Evolutionary conservation across 805 yeast species (phyloP).

Genomic region (Debaryomyces hansenii): DNA sequence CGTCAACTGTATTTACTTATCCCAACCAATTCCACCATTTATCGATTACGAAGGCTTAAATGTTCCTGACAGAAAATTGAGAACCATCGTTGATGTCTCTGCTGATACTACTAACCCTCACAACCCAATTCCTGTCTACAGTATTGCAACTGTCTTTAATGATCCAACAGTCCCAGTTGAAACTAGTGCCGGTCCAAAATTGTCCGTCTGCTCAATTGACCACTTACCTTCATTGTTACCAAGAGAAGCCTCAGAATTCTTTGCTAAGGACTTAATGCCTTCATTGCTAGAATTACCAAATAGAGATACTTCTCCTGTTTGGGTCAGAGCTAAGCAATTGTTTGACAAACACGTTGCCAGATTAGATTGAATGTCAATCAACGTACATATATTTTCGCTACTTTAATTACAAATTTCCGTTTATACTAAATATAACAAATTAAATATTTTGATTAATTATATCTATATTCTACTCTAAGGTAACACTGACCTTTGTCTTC

Average conservation of each 20-base stretch:
- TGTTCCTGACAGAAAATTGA: slow-evolving; percentile 66
- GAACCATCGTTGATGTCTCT: slow-evolving; percentile 94
- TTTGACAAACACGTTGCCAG: slow-evolving; percentile 84
- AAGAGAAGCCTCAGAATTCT: slow-evolving; percentile 94
- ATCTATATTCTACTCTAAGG: slow-evolving; percentile 45
- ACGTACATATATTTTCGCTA: neutral
- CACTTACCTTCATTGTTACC: slow-evolving; percentile 95
- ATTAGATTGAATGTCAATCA: slow-evolving; percentile 27
- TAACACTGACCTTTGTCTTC: slow-evolving; percentile 46
- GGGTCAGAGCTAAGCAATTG: slow-evolving; percentile 85
- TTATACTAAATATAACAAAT: neutral
- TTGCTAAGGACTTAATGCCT: slow-evolving; percentile 85
- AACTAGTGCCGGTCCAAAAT: slow-evolving; percentile 75
- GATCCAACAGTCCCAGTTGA: slow-evolving; percentile 88
- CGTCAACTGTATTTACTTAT: slow-evolving; percentile 93
- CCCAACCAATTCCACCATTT: slow-evolving; percentile 92
- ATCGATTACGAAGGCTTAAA: slow-evolving; percentile 69
- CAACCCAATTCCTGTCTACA: slow-evolving; percentile 95
- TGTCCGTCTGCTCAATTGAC: slow-evolving; percentile 92
- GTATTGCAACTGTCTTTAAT: slow-evolving; percentile 83
- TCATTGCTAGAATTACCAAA: slow-evolving; percentile 81
- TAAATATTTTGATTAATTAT: neutral
- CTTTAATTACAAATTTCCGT: neutral
- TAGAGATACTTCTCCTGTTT: slow-evolving; percentile 81
- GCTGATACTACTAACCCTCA: slow-evolving; percentile 99